Conservation (phyloP, 2,329 filamentous ascomycete genomes). For the Cladosporium cucumerinum region DNA sequence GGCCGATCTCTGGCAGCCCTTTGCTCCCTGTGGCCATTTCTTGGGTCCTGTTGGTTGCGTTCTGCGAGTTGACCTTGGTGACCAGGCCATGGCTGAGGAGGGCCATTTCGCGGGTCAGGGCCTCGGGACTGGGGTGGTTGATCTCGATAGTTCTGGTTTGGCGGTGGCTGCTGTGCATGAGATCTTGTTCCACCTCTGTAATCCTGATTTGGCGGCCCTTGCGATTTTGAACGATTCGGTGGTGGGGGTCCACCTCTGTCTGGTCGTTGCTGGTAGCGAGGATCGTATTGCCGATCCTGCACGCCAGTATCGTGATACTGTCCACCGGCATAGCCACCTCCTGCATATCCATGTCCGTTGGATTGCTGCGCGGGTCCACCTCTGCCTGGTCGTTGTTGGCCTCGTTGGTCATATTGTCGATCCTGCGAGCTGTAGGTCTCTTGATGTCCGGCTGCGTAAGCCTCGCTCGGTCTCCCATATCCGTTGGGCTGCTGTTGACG, state of each 20-base stretch:
- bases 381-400: constrained; percentile 17
- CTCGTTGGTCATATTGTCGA: constrained; percentile 22
- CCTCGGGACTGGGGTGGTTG: background rate
- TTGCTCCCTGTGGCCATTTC: background rate
- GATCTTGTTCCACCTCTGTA: background rate
- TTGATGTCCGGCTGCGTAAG: constrained; percentile 36
- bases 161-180: background rate
- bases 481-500: constrained; percentile 1
- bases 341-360: background rate
- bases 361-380: background rate
- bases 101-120: constrained; percentile 12
- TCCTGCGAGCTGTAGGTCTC: constrained; percentile 20
- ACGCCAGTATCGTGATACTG: background rate
- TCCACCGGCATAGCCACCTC: background rate
- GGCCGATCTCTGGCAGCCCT: background rate
- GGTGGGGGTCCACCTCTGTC: constrained; percentile 8
- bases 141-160: constrained; percentile 15
- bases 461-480: constrained; percentile 7
- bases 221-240: constrained; percentile 5
- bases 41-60: background rate
- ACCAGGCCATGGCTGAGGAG: background rate
- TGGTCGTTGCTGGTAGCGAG: constrained; percentile 17
- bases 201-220: constrained; percentile 12
- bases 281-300: constrained; percentile 22
- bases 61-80: background rate